Conservation (phyloP, 2,329 filamentous ascomycete genomes). For the Apiospora malaysiana region DNA sequence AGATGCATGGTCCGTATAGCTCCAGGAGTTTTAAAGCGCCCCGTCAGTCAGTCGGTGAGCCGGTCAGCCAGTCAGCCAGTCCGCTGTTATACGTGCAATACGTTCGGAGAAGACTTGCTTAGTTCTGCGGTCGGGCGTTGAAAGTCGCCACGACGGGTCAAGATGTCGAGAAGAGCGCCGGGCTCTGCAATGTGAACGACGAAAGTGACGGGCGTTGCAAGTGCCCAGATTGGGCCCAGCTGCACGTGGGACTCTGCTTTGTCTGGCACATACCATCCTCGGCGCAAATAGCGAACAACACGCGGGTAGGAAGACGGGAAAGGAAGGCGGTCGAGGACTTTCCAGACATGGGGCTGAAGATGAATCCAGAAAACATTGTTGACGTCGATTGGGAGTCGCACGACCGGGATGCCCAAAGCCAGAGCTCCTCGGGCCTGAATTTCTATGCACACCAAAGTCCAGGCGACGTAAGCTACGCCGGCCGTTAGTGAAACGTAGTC, state of each 20-base stretch:
- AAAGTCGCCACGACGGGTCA: neutral
- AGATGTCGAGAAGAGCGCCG: neutral
- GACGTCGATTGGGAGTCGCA: conserved; percentile 33
- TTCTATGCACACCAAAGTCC: neutral
- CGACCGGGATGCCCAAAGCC: conserved; percentile 29
- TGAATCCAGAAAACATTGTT: conserved; percentile 30
- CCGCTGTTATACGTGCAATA: too few relatives aligned
- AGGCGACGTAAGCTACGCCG: neutral
- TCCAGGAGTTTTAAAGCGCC: neutral
- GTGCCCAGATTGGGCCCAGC: conserved; percentile 34
- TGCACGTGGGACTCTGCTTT: conserved; percentile 25
- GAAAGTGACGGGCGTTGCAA: conserved; percentile 31
- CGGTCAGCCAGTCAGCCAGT: too few relatives aligned
- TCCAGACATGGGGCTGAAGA: conserved; percentile 33
- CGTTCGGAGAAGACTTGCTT: conserved; percentile 36
- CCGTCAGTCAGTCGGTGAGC: too few relatives aligned
- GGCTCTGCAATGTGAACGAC: conserved; percentile 8
- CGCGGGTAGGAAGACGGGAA: conserved; percentile 32
- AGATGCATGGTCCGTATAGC: conserved; percentile 38
- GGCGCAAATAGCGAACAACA: conserved; percentile 33
- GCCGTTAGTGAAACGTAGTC: too few relatives aligned
- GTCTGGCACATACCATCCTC: conserved; percentile 33
- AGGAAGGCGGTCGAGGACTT: conserved; percentile 30
- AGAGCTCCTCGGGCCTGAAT: conserved; percentile 28
- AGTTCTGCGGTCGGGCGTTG: neutral